Evolutionary conservation across 139 green algal species (phyloP).

Genomic region (Chara braunii): DNA sequence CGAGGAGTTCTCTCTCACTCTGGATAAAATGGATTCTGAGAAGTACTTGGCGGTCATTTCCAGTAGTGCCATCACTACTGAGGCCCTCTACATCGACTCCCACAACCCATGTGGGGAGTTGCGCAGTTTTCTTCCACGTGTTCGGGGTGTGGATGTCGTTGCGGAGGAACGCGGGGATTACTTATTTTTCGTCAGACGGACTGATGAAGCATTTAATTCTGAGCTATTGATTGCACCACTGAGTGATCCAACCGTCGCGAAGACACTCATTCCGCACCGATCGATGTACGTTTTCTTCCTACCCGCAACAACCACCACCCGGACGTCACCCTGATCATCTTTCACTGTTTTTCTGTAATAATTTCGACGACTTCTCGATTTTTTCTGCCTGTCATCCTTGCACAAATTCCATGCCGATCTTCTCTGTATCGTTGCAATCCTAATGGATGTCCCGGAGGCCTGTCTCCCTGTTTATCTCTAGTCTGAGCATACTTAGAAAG

Average conservation of each 20-base stretch:
- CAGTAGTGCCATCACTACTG: neutral
- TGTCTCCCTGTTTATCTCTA: too few species aligned
- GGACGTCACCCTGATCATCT: too few species aligned
- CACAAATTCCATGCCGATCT: too few species aligned
- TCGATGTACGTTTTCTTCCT: conserved; percentile 8
- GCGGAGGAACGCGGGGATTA: conserved; percentile 58
- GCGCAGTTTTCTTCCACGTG: neutral
- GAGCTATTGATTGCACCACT: conserved; percentile 61
- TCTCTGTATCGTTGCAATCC: too few species aligned
- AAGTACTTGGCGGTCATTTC: conserved; percentile 54
- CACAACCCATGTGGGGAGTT: neutral
- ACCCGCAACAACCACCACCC: too few species aligned
- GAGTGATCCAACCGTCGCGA: neutral
- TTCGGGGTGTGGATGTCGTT: neutral
- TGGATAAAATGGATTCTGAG: conserved; percentile 52
- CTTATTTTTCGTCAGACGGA: conserved; percentile 54
- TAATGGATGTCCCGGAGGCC: too few species aligned
- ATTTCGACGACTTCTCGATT: too few species aligned
- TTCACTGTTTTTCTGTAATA: too few species aligned
- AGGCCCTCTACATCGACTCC: neutral
- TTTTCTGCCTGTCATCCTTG: too few species aligned
- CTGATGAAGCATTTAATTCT: conserved; percentile 62
- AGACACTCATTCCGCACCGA: conserved; percentile 66
- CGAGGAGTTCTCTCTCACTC: conserved; percentile 65
- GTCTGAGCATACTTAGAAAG: too few species aligned